phyloP scores from a whole-genome alignment of 257 asterid genomes.

The Solanum chiquidenum region DNA sequence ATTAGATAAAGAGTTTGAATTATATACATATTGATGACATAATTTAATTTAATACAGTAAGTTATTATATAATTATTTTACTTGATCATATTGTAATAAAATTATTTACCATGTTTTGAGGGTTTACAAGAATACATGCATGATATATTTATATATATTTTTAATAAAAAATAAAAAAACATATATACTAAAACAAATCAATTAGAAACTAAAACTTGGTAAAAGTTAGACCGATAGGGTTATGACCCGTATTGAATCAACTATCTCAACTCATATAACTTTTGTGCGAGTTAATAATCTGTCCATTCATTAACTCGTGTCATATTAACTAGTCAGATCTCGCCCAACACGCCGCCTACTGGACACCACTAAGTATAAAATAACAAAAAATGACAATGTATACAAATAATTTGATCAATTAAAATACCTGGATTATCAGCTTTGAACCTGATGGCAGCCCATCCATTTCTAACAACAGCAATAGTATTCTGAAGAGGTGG shows the following conservation, averaged over 20 bases:
- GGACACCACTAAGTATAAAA: neutral
- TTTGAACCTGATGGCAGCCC: slow-evolving; percentile 15
- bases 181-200: neutral
- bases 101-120: neutral
- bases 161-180: too few species aligned
- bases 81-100: neutral
- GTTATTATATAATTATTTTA: too few species aligned
- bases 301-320: too few species aligned
- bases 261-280: neutral
- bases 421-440: slow-evolving; percentile 11
- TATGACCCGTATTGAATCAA: neutral
- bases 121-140: neutral
- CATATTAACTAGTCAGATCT: neutral
- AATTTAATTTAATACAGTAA: neutral
- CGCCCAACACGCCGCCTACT: neutral
- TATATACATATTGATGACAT: neutral
- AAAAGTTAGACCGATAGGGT: neutral
- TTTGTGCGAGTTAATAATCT: too few species aligned
- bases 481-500: slow-evolving; percentile 12
- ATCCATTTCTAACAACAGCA: slow-evolving; percentile 1
- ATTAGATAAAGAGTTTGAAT: neutral
- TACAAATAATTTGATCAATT: neutral
- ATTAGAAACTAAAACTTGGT: neutral
- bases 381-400: neutral
- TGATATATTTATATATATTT: too few species aligned